Conservation (phyloP, 352 stramenopile genomes). For the Phytophthora constricta region DNA sequence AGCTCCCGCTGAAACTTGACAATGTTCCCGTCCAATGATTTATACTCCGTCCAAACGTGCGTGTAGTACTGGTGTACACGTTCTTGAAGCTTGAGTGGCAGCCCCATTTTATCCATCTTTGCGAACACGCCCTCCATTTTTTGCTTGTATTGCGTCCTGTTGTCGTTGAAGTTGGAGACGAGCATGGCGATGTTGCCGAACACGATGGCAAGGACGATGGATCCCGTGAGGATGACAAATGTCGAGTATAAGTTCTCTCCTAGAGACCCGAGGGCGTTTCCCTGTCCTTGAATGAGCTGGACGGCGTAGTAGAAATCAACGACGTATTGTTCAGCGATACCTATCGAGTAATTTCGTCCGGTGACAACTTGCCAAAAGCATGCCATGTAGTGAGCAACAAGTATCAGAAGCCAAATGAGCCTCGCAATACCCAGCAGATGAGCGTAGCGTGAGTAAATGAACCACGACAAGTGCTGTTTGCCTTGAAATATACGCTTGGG, state of each 20-base stretch:
- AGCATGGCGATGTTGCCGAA: conserved; percentile 57
- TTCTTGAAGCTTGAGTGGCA: conserved; percentile 41
- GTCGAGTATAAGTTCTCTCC: conserved; percentile 36
- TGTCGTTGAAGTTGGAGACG: conserved; percentile 54
- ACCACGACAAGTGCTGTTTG: too few species aligned
- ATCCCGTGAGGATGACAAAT: conserved; percentile 42
- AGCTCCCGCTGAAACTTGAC: conserved; percentile 1
- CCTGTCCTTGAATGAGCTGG: conserved; percentile 48
- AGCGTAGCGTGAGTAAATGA: conserved; percentile 31
- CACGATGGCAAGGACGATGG: conserved; percentile 49
- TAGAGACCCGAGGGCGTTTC: conserved; percentile 15
- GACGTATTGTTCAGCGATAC: conserved; percentile 27
- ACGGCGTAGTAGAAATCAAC: conserved; percentile 36
- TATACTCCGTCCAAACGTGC: conserved; percentile 46
- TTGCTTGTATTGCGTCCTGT: conserved; percentile 47
- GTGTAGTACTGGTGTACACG: conserved; percentile 45
- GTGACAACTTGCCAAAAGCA: conserved; percentile 40
- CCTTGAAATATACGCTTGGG: too few species aligned
- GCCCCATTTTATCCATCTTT: conserved; percentile 45
- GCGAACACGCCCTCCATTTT: conserved; percentile 62
- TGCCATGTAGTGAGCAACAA: conserved; percentile 41
- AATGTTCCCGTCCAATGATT: conserved; percentile 39
- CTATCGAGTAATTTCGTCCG: background rate
- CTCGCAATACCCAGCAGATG: conserved; percentile 31
- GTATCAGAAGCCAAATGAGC: conserved; percentile 39